Percentiles rank a stretch among this genome's conserved stretches.
Evolutionary conservation across 768 basidiomycete genomes (phyloP).

Genomic region (Hemileccinum rubropunctum): DNA sequence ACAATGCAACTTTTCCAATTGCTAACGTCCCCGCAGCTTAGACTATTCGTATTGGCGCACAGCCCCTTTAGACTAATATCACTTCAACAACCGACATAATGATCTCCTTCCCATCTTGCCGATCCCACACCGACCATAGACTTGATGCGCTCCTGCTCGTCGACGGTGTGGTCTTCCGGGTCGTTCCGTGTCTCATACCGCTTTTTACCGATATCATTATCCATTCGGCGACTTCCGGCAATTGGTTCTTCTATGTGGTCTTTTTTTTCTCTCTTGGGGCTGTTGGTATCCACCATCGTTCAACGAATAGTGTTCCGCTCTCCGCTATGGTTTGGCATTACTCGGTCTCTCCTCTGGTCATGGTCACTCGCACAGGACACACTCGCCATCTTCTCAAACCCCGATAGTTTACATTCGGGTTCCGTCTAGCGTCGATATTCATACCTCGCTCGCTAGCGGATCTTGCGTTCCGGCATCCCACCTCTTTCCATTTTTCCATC

Average conservation of each 20-base stretch:
- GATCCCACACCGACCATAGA: slow-evolving; percentile 1
- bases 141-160: slow-evolving; percentile 1
- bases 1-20: not conserved
- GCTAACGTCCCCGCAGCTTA: slow-evolving; percentile 25
- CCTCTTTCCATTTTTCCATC: slow-evolving; percentile 23
- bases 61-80: slow-evolving; percentile 38
- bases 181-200: slow-evolving; percentile 24
- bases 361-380: slow-evolving; percentile 40
- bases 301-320: slow-evolving; percentile 30
- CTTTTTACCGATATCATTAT: slow-evolving; percentile 41
- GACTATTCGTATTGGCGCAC: slow-evolving; percentile 38
- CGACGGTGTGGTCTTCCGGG: slow-evolving; percentile 18
- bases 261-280: slow-evolving; percentile 30
- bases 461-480: slow-evolving; percentile 19
- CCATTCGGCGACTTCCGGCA: slow-evolving; percentile 38
- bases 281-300: slow-evolving; percentile 27
- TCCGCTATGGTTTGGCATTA: slow-evolving; percentile 27
- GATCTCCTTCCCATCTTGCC: slow-evolving; percentile 22
- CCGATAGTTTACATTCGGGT: slow-evolving; percentile 31
- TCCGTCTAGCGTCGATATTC: slow-evolving; percentile 40
- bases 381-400: slow-evolving; percentile 19
- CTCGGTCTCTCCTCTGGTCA: slow-evolving; percentile 33
- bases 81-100: slow-evolving; percentile 29
- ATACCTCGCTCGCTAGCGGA: slow-evolving; percentile 42
- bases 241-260: slow-evolving; percentile 25